Base-by-base conservation (phyloP, 345 rosid genomes). In the Melastoma malabathricum region DNA sequence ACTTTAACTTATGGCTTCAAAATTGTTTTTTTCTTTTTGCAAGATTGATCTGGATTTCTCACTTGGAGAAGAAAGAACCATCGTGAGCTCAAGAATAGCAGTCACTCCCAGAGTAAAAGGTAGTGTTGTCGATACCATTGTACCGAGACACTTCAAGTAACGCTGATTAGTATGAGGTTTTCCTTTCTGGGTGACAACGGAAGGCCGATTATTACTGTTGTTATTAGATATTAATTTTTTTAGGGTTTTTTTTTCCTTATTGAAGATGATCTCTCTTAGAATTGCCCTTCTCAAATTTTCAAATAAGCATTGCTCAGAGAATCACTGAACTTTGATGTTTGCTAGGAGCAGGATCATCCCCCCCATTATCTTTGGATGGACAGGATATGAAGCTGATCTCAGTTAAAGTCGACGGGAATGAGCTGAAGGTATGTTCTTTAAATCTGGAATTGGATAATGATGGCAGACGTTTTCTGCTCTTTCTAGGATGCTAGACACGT, bases 1-100 rank as follows among this genome's bases (percentile, higher is more conserved):
- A 0, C 12, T 46, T 62, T 25, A 49, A 10, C 43, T 43, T 3
- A 52, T 25, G 52, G 25, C 60, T 60, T 47, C 56, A 56, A 15
- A 56, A 52, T n/a, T 25, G 1, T 15, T 47, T 17, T 34, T 70
- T 19, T 25, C 69, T 61, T 72, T n/a, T n/a, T n/a, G n/a, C n/a
- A n/a, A 88, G 99, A 86, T 88, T 75, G 89, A 85, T 59, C 75
- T 93, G 66, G 76, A 57, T 56, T 93, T 93, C 74, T 61, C 69
- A 31, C 69, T 93, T 55, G 99, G 87, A 18, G 99, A 93, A 72
- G 97, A 93, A 75, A 88, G 81, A 64, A 93, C 99, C 19, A 71
- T 75, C 64, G 99, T 88, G 65, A 73, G 79, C 61, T 93, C 95
- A 1, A 88, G 71, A 65, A 88, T 93, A 58, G 60, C 77, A 47